Evolutionary conservation across 2,329 filamentous ascomycete species (phyloP).

Genomic region (Periconia macrospinosa): DNA sequence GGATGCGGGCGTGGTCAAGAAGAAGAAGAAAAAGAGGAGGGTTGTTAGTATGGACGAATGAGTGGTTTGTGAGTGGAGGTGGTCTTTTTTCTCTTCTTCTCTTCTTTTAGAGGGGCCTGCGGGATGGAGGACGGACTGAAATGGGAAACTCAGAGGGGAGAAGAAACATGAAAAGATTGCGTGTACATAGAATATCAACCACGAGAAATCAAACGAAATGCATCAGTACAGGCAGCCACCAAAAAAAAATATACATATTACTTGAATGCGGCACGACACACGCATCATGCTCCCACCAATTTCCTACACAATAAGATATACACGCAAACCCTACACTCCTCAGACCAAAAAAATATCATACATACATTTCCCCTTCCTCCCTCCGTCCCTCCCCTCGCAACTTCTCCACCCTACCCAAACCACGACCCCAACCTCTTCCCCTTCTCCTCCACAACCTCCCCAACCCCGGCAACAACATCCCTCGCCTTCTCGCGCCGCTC

Average conservation of each 20-base stretch:
- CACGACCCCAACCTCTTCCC: not conserved
- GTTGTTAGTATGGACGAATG: slow-evolving; percentile 37
- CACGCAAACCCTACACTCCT: too few species aligned
- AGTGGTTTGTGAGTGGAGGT: too few species aligned
- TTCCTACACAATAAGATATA: too few species aligned
- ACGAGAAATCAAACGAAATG: not conserved
- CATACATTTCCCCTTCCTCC: not conserved
- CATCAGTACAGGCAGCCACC: too few species aligned
- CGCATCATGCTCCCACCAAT: too few species aligned
- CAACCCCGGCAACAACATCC: slow-evolving; percentile 8
- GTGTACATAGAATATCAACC: not conserved
- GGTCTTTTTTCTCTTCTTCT: too few species aligned
- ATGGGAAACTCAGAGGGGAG: too few species aligned
- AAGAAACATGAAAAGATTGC: too few species aligned
- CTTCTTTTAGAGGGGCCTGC: too few species aligned
- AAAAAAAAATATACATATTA: not conserved
- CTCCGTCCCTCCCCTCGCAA: not conserved
- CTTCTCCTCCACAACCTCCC: slow-evolving; percentile 13
- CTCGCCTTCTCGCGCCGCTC: slow-evolving; percentile 15
- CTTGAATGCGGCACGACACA: too few species aligned
- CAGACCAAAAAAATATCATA: not conserved
- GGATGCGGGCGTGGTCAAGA: slow-evolving; percentile 1
- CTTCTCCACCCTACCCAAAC: not conserved
- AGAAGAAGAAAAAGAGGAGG: slow-evolving; percentile 40
- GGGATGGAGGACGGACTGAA: too few species aligned